Evolutionary conservation across 73 alveolate genomes (phyloP), one percentile per base, ranked within the genome.

Genomic region (Paramecium sonneborni): DNA sequence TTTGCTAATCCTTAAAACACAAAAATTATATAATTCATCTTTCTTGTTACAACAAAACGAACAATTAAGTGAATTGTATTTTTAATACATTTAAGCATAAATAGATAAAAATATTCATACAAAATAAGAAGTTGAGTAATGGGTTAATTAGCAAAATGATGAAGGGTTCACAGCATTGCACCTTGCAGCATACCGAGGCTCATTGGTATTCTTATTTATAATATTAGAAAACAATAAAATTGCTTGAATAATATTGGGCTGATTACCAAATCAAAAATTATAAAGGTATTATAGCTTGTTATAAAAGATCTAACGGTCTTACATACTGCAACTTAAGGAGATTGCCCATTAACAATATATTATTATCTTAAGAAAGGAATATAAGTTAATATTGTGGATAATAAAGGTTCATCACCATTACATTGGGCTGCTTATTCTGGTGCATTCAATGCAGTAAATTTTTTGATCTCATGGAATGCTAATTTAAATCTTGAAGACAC

Each of bases 101-200:
- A 39, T 38, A 23, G 90, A 79, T 41, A 39, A 79, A 39, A 79
- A 79, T 6, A 43, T 79, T 14, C 26, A 30, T 24, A 79, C 90
- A 43, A 46, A 18, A 44, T 8, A 23, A 79, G 44, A 79, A 79
- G 72, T 95, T 32, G 34, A 30, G 76, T 14, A 92, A 57, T 98
- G 98, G 97, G 94, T 97, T 62, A 97, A 98, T 84, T 52, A 46
- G 39, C 46, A 93, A 76, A 98, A 97, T 86, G 96, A 95, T 39
- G 97, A 95, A 76, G 99, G 99, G 48, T 96, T 98, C 86, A 93
- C 98, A 4, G 98, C 99, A 34, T 92, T 97, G 6, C 99, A 98
- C 76, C 97, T 93, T 57, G 98, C 99, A n/a, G 93, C 99, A 5
- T 97, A 93, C 79, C 94, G 93, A 68, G 99, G 99, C 9, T 94